Base-by-base conservation (phyloP, 1,139 yeast genomes). In the Pichia norvegensis region DNA sequence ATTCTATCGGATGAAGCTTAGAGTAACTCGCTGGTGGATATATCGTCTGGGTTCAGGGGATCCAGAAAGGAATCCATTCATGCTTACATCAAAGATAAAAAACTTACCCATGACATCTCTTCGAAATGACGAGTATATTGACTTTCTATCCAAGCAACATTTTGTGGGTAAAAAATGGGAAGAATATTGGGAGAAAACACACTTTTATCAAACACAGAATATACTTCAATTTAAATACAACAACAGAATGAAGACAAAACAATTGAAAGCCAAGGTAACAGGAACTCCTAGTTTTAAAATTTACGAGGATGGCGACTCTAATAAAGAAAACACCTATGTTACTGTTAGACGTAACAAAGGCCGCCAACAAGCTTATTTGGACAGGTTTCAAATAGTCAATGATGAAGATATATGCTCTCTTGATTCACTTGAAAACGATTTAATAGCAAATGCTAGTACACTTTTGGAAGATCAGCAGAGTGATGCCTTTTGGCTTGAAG, bases 1-100 rank as follows among this genome's bases (percentile, higher is more conserved):
- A 17, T 19, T 49, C 3, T 49, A 41, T 38, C 69, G 68, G 47
- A 56, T 64, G 16, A 60, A 62, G 42, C 65, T 72, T 22, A 69
- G 67, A 42, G 65, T 67, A 44, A 64, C 67, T 43, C 73, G 69
- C 44, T 66, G 65, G 54, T 72, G 69, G 62, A 73, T 74, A 56
- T 69, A 67, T 55, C 59, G 64, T 31, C 58, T 52, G 9, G 47
- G 50, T 21, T 41, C 46, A 4, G 53, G 53, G 14, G 47, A 55
- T 37, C 59, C 59, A 7, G 46, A 66, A 35, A 60, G 59, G 25
- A 67, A 69, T 48, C 72, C 72, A 1, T 55, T 67, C 22, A 65
- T 74, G 4, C 64, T 74, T 14, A 70, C 70, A 20, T 55, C 69
- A 16, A 68, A 67, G 50, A 63, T 70, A 41, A 63, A 64, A 29